A percentile compares a stretch with the other conserved stretches of the same genome.
phyloP scores from a whole-genome alignment of 768 basidiomycete species.

The Agaricus bisporus region DNA sequence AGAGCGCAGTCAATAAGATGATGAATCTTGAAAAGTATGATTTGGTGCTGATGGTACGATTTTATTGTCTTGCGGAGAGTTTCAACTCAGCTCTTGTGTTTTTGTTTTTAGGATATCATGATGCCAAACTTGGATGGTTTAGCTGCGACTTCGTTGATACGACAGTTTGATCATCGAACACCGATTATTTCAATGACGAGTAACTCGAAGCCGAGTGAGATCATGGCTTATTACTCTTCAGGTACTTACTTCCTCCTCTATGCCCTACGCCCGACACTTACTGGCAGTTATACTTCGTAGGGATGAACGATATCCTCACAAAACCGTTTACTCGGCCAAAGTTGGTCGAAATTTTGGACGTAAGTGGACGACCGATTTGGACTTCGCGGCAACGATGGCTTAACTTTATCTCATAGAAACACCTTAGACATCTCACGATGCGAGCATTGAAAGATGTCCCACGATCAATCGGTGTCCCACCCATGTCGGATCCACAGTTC shows the following conservation, averaged over 20 bases:
- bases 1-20: constrained; percentile 93
- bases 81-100: constrained; percentile 1
- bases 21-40: constrained; percentile 98
- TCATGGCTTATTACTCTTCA: constrained; percentile 84
- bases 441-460: constrained; percentile 68
- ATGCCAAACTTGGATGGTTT: constrained; percentile 89
- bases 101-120: constrained; percentile 72
- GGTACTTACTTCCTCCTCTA: constrained; percentile 27
- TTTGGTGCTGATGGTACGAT: constrained; percentile 84
- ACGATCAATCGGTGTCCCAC: constrained; percentile 62
- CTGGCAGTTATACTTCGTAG: constrained; percentile 20
- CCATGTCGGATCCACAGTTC: constrained; percentile 47
- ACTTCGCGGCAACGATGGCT: background rate
- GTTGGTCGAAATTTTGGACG: constrained; percentile 88
- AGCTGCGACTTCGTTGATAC: constrained; percentile 86
- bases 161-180: constrained; percentile 92
- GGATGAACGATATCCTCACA: constrained; percentile 96
- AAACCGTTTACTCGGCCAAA: constrained; percentile 98
- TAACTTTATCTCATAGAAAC: constrained; percentile 48
- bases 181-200: constrained; percentile 99
- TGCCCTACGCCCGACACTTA: background rate
- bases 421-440: constrained; percentile 81
- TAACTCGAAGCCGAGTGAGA: constrained; percentile 88
- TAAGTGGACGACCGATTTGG: constrained; percentile 20
- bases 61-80: constrained; percentile 7